These are phyloP conservation scores for Fragaria ananassa DNA, from an alignment of 306 rosid genomes.

Conservation along the genomic window DNA sequence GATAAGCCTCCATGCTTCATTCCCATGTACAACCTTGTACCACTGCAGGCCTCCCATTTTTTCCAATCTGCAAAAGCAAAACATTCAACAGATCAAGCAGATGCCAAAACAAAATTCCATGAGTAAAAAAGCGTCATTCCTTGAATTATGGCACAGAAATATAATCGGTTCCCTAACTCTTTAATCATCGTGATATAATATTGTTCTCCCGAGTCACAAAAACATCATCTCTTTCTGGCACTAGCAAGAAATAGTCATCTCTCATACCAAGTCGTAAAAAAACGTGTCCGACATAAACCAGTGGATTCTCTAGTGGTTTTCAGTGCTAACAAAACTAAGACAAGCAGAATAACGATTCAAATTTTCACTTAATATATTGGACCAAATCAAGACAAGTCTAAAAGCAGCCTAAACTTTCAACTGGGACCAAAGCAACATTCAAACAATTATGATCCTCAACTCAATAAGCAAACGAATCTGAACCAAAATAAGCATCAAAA, in stretches of 20 bases:
- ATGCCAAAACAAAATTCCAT: neutral
- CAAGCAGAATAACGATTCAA: neutral
- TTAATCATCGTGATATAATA: neutral
- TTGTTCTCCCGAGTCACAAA: neutral
- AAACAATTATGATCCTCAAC: neutral
- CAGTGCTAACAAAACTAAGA: neutral
- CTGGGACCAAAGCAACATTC: neutral
- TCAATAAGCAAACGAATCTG: neutral
- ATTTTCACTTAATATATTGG: neutral
- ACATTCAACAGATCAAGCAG: neutral
- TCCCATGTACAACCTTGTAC: slow-evolving; percentile 33
- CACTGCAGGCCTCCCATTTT: slow-evolving; percentile 46
- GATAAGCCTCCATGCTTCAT: slow-evolving; percentile 49
- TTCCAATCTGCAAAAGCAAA: slow-evolving; percentile 33
- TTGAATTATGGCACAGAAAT: neutral
- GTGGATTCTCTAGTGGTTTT: neutral
- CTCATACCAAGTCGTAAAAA: neutral
- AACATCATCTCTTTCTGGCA: too few relatives aligned
- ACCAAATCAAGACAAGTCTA: neutral
- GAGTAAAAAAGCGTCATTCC: neutral
- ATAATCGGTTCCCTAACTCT: neutral
- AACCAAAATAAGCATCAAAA: neutral
- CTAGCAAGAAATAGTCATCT: neutral
- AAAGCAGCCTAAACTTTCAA: neutral
- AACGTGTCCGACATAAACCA: neutral